Evolutionary conservation across 495 filamentous ascomycete genomes (phyloP), one percentile per base, ranked within the genome.

Genomic region (Amniculicola lignicola): DNA sequence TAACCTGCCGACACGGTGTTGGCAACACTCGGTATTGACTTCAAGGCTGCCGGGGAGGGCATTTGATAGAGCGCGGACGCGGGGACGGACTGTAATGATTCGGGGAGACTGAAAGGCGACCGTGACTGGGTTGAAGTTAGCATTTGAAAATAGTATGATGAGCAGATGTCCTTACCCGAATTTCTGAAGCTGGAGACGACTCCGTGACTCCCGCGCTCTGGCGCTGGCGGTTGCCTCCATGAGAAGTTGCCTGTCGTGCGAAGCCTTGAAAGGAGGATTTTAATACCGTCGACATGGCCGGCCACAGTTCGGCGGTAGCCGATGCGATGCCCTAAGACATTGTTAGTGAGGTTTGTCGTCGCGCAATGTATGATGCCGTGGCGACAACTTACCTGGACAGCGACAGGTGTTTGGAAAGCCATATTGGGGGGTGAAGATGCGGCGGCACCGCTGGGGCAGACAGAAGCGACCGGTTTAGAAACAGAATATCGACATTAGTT

Each of bases 271-370:
- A 77, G 19, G 80, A 73, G 15, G 72, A 46, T 15, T 68, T 60
- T 42, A 82, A 62, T 16, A 74, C 68, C 54, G 69, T 75, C 33
- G 75, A 70, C 53, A 83, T 71, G 15, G 78, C 78, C 19, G 81
- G 79, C 77, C 76, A 81, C 54, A 81, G 53, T 36, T 81, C 77
- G 42, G 74, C 68, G 1, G 77, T 75, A 52, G 74, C 74, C 33
- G 76, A 74, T 43, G 74, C 74, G 47, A 81, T 29, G 43, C 46
- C 57, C 62, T 65, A 40, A 35, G 28, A 16, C n/a, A 33, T 43
- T 12, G 56, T 57, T 28, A 49, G 31, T 22, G 19, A 35, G 16
- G 45, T 28, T 6, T 40, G 22, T 41, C 19, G 18, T 27, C 18
- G n/a, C 14, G 47, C 25, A 16, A 28, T 28, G 23, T 35, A 4